Conservation (phyloP, 306 rosid genomes). For the Glycine soja region DNA sequence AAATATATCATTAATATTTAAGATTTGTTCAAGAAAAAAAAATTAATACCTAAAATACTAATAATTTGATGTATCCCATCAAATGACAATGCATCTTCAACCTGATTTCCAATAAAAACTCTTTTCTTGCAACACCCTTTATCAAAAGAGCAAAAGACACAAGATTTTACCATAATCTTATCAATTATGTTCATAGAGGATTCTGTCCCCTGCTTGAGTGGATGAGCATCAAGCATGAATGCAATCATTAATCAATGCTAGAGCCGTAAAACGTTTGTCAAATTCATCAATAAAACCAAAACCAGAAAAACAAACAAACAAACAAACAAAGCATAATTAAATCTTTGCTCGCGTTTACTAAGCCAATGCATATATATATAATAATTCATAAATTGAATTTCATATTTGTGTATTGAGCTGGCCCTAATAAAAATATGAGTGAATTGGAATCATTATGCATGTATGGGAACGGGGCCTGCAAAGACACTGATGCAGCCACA, state of each 20-base stretch:
- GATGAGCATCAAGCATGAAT: not conserved
- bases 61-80: too few species aligned
- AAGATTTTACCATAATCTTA: not conserved
- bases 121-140: not conserved
- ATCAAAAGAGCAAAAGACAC: not conserved
- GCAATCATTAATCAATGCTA: not conserved
- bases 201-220: too few species aligned
- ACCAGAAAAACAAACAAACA: too few species aligned
- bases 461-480: not conserved
- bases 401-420: not conserved
- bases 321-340: too few species aligned
- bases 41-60: too few species aligned
- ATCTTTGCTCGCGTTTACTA: too few species aligned
- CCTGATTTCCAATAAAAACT: too few species aligned
- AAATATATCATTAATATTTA: too few species aligned
- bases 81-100: too few species aligned
- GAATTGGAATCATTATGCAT: not conserved
- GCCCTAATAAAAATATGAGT: not conserved
- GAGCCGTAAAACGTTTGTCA: constrained; percentile 3
- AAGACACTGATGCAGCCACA: not conserved
- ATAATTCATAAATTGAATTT: not conserved
- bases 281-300: not conserved
- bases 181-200: not conserved
- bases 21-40: too few species aligned
- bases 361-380: too few species aligned